A percentile compares a stretch with the other conserved stretches of the same genome.
Conservation (phyloP, 1,284 basidiomycete species). For the Kwoniella shivajii region DNA sequence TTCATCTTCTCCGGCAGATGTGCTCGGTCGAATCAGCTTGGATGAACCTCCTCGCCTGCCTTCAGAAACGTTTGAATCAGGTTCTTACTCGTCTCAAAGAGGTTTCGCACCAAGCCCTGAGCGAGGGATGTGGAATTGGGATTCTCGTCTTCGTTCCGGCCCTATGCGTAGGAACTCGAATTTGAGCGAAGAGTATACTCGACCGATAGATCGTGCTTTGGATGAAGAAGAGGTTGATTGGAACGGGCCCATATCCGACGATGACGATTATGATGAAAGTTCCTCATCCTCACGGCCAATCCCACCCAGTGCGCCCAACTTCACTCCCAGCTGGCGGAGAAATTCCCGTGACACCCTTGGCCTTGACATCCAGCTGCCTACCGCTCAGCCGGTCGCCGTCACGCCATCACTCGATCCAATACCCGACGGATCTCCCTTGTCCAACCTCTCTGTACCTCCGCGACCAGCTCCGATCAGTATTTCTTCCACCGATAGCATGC, state of each 20-base stretch:
- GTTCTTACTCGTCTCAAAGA: constrained; percentile 23
- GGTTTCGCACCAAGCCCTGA: constrained; percentile 18
- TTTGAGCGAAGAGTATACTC: constrained; percentile 29
- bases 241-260: constrained; percentile 37
- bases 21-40: constrained; percentile 30
- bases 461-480: background rate
- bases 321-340: constrained; percentile 13
- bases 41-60: constrained; percentile 29
- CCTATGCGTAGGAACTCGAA: constrained; percentile 31
- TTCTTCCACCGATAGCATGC: background rate
- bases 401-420: constrained; percentile 23
- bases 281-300: constrained; percentile 10
- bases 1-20: constrained; percentile 27
- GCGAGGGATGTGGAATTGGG: constrained; percentile 17
- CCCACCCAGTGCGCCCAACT: constrained; percentile 8
- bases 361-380: constrained; percentile 9
- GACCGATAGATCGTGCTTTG: constrained; percentile 14
- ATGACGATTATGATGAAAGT: constrained; percentile 34
- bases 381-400: constrained; percentile 12
- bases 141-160: constrained; percentile 16
- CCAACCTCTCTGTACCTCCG: background rate
- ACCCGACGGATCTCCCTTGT: constrained; percentile 20
- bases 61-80: constrained; percentile 36
- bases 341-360: constrained; percentile 14
- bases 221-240: constrained; percentile 48